These are phyloP conservation scores for Aspergillus taichungensis DNA, from an alignment of 495 filamentous ascomycete genomes.

Conservation along the genomic window DNA sequence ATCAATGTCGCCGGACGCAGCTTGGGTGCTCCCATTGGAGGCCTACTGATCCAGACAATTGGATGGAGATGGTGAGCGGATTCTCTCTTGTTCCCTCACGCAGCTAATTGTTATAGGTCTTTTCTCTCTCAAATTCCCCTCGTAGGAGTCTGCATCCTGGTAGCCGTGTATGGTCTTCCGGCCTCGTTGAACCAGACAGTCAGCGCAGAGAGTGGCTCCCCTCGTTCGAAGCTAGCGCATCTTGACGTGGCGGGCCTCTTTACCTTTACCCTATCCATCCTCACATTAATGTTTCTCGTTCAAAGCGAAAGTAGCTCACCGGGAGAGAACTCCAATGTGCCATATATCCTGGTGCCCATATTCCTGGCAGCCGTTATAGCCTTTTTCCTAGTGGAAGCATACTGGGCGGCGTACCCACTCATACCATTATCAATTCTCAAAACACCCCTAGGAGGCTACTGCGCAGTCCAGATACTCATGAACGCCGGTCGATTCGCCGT, in stretches of 20 bases:
- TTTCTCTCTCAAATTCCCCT: slow-evolving; percentile 24
- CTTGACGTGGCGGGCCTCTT: slow-evolving; percentile 11
- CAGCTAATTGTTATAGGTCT: slow-evolving; percentile 10
- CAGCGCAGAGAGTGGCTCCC: background rate
- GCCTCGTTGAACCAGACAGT: slow-evolving; percentile 1
- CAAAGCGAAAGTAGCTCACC: too few species aligned
- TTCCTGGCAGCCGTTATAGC: background rate
- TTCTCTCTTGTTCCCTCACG: background rate
- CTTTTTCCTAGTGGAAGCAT: slow-evolving; percentile 19
- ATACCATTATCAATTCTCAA: slow-evolving; percentile 21
- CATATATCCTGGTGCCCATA: too few species aligned
- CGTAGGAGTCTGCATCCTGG: slow-evolving; percentile 12
- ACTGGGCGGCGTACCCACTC: slow-evolving; percentile 17
- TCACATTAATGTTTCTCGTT: too few species aligned
- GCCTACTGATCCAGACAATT: slow-evolving; percentile 16
- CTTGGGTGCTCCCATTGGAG: slow-evolving; percentile 19
- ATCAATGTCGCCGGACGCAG: slow-evolving; percentile 17
- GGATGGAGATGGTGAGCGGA: slow-evolving; percentile 24
- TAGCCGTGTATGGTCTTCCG: slow-evolving; percentile 10
- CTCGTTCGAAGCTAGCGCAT: slow-evolving; percentile 1
- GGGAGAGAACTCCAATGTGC: too few species aligned
- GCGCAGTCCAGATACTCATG: slow-evolving; percentile 10
- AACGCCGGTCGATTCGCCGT: slow-evolving; percentile 9
- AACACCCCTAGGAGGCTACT: slow-evolving; percentile 11
- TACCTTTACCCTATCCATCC: too few species aligned